These are phyloP conservation scores for Tulasnella calospora DNA, from an alignment of 768 basidiomycete genomes.

Conservation along the genomic window DNA sequence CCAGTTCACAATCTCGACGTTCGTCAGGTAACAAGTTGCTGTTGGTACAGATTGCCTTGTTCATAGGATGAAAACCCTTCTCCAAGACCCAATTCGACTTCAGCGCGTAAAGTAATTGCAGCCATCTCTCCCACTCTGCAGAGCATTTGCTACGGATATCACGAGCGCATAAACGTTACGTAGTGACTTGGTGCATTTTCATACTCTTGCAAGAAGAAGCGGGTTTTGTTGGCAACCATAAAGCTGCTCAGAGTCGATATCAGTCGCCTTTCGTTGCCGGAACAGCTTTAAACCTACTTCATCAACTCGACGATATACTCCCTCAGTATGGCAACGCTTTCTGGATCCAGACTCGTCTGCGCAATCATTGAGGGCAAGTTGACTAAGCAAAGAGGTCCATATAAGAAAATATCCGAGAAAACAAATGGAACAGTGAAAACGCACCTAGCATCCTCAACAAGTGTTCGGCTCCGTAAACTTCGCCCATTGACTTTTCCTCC, in stretches of 20 bases:
- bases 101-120: no score
- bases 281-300: conserved; percentile 45
- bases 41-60: no score
- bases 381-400: conserved; percentile 47
- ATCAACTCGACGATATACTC: conserved; percentile 90
- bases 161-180: conserved; percentile 8
- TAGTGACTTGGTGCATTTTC: conserved; percentile 21
- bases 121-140: no score
- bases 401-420: conserved; percentile 11
- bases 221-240: conserved; percentile 20
- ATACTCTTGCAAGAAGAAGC: conserved; percentile 23
- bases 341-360: conserved; percentile 82
- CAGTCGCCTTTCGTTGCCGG: neutral
- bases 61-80: no score
- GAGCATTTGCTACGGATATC: neutral
- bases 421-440: conserved; percentile 32
- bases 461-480: conserved; percentile 92
- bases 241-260: conserved; percentile 6
- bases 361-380: conserved; percentile 88
- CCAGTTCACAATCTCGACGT: no score
- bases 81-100: no score
- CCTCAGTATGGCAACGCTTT: conserved; percentile 72
- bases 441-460: conserved; percentile 84
- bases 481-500: conserved; percentile 79
- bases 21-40: no score